These are phyloP conservation scores for Acanthamoeba rhysodes DNA, from an alignment of 208 protist species.

Conservation along the genomic window DNA sequence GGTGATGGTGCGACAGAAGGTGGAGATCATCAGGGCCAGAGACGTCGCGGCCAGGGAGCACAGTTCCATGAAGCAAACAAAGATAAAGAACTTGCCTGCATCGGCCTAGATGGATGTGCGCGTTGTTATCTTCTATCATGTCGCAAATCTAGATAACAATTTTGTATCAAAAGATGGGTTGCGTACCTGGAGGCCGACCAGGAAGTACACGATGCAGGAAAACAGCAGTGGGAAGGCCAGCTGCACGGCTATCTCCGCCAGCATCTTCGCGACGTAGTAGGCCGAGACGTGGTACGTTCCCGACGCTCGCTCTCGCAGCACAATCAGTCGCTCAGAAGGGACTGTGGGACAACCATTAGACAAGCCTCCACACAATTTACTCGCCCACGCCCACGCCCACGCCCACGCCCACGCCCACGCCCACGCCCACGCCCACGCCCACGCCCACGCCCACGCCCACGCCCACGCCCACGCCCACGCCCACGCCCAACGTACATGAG, in stretches of 20 bases:
- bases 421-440: too few species aligned
- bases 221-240: slow-evolving; percentile 68
- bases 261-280: slow-evolving; percentile 81
- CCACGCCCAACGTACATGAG: neutral
- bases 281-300: slow-evolving; percentile 77
- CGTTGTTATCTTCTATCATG: too few species aligned
- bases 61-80: slow-evolving; percentile 74
- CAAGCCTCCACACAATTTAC: too few species aligned
- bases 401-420: too few species aligned
- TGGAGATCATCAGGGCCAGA: slow-evolving; percentile 72
- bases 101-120: neutral
- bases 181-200: slow-evolving; percentile 70
- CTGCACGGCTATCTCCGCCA: slow-evolving; percentile 72
- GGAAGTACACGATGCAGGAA: slow-evolving; percentile 70
- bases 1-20: slow-evolving; percentile 69
- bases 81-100: slow-evolving; percentile 74
- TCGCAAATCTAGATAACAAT: too few species aligned
- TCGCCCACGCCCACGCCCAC: too few species aligned
- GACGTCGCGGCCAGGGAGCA: slow-evolving; percentile 66
- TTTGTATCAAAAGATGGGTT: too few species aligned
- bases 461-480: too few species aligned
- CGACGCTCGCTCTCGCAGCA: slow-evolving; percentile 79
- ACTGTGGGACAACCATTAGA: neutral
- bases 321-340: slow-evolving; percentile 77
- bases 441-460: too few species aligned